Percentiles rank a stretch among this genome's conserved stretches.
phyloP scores from a whole-genome alignment of 805 yeast species.

The Cyberlindnera nakhonratchasimensis region DNA sequence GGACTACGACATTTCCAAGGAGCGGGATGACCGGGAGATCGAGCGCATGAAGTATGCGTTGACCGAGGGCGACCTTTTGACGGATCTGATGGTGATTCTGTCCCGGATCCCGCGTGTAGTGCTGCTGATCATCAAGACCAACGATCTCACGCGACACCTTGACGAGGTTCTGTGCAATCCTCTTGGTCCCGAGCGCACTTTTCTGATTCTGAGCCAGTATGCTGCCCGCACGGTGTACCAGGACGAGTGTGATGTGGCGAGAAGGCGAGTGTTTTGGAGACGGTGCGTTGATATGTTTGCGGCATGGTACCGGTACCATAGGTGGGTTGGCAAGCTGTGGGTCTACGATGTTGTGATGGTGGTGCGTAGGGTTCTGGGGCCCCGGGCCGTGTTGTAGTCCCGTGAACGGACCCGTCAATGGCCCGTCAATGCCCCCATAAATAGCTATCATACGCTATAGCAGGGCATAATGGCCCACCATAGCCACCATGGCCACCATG shows the following conservation, averaged over 20 bases:
- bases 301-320: conserved; percentile 19
- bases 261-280: conserved; percentile 3
- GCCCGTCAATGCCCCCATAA: no score
- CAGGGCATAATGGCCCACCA: no score
- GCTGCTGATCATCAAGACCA: conserved; percentile 82
- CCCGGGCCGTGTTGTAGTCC: no score
- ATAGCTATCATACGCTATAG: no score
- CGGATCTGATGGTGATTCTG: conserved; percentile 74
- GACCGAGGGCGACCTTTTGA: conserved; percentile 58
- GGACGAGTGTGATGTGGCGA: conserved; percentile 50
- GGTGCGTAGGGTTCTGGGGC: no score
- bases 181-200: conserved; percentile 82
- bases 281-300: conserved; percentile 28
- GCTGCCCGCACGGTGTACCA: conserved; percentile 77
- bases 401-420: no score
- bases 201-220: conserved; percentile 83
- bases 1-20: conserved; percentile 53
- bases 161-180: conserved; percentile 84
- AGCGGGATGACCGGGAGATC: conserved; percentile 61
- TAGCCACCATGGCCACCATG: no score
- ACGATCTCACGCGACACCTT: conserved; percentile 84
- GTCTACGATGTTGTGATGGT: conserved; percentile 20
- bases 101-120: conserved; percentile 83
- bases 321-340: conserved; percentile 17
- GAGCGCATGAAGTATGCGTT: conserved; percentile 62